These are phyloP conservation scores for Herpetospermum pedunculosum DNA, from an alignment of 306 rosid species.

Conservation along the genomic window DNA sequence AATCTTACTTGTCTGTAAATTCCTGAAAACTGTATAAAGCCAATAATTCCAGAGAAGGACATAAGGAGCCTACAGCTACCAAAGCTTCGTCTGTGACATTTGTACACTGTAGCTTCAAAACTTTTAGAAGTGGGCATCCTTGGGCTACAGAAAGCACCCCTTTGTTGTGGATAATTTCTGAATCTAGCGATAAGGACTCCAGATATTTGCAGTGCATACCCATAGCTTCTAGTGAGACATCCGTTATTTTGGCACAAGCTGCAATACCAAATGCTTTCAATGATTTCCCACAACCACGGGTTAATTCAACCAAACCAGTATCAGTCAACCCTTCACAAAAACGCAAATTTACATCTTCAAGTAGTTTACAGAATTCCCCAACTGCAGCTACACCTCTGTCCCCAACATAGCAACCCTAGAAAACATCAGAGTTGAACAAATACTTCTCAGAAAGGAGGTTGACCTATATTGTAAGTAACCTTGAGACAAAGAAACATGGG, in stretches of 20 bases:
- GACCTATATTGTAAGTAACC: not conserved
- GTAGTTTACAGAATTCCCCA: conserved; percentile 70
- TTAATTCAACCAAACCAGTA: conserved; percentile 51
- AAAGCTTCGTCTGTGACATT: conserved; percentile 83
- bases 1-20: conserved; percentile 74
- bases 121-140: conserved; percentile 66
- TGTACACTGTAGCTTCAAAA: conserved; percentile 71
- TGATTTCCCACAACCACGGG: conserved; percentile 57
- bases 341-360: conserved; percentile 79
- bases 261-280: conserved; percentile 79
- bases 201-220: conserved; percentile 63
- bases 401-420: conserved; percentile 93
- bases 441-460: conserved; percentile 3
- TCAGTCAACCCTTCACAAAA: conserved; percentile 94
- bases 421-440: conserved; percentile 15
- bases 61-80: conserved; percentile 58
- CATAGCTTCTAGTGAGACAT: conserved; percentile 67
- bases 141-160: conserved; percentile 76
- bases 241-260: conserved; percentile 80
- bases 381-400: conserved; percentile 76
- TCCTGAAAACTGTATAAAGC: conserved; percentile 76
- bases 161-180: conserved; percentile 66
- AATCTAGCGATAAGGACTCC: conserved; percentile 62
- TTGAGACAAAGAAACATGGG: not conserved
- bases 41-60: conserved; percentile 54